Percentiles rank a stretch among this genome's conserved stretches.
These are phyloP conservation scores for Xylaria sp. DNA, from an alignment of 2,329 filamentous ascomycete species.

Conservation along the genomic window DNA sequence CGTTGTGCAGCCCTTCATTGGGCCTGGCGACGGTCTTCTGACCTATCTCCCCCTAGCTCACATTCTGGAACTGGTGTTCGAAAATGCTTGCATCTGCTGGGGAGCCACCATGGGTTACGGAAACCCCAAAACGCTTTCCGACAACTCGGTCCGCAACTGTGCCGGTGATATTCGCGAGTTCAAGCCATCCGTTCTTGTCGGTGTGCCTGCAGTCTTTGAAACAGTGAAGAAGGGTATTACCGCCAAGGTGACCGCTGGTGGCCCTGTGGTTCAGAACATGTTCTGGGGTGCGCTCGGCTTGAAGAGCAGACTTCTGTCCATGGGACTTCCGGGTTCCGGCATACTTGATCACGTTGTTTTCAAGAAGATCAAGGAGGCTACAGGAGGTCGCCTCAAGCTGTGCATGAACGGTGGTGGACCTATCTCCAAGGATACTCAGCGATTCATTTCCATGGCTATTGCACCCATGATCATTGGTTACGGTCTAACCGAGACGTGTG, in stretches of 20 bases:
- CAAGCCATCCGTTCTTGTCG: constrained; percentile 74
- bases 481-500: constrained; percentile 78
- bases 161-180: constrained; percentile 84
- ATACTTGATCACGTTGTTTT: constrained; percentile 76
- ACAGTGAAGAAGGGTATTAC: constrained; percentile 87
- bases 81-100: constrained; percentile 79
- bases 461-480: constrained; percentile 87
- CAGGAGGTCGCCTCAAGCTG: constrained; percentile 72
- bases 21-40: constrained; percentile 70
- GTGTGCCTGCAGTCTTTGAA: constrained; percentile 87
- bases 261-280: constrained; percentile 63
- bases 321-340: constrained; percentile 59
- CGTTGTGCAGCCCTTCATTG: constrained; percentile 71
- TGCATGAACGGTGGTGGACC: constrained; percentile 84
- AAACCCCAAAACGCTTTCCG: constrained; percentile 78
- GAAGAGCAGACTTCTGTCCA: constrained; percentile 46
- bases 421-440: constrained; percentile 76
- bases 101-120: constrained; percentile 86
- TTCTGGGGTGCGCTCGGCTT: constrained; percentile 60
- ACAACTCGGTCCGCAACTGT: constrained; percentile 76
- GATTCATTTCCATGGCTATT: constrained; percentile 83
- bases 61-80: constrained; percentile 87
- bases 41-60: constrained; percentile 83
- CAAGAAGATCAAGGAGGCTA: constrained; percentile 87
- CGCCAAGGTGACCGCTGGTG: constrained; percentile 65